These are phyloP conservation scores for Inga leiocalycina DNA, from an alignment of 306 rosid species.

Conservation along the genomic window DNA sequence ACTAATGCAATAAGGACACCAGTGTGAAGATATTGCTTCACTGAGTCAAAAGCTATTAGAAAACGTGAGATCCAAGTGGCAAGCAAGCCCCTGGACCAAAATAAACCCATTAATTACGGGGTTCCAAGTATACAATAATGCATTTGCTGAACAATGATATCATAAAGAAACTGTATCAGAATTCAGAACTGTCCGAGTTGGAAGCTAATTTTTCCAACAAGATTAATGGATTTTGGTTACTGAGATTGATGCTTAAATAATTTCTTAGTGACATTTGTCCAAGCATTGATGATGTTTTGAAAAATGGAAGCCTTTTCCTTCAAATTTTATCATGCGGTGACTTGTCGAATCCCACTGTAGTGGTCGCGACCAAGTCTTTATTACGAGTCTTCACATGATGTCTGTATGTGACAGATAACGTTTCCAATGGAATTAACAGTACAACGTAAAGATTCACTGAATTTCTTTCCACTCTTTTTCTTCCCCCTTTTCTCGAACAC, in stretches of 20 bases:
- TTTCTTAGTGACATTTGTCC: background rate
- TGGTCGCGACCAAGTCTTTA: background rate
- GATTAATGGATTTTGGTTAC: background rate
- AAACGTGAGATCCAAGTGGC: background rate
- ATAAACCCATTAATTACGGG: background rate
- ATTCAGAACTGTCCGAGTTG: background rate
- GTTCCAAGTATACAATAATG: background rate
- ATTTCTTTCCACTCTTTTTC: background rate
- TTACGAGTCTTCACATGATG: background rate
- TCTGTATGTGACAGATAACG: background rate
- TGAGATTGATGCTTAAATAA: background rate
- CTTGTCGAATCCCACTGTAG: background rate
- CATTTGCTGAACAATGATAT: background rate
- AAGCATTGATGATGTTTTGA: background rate
- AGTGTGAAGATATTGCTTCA: background rate
- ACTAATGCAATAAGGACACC: background rate
- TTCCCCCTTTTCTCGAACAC: background rate
- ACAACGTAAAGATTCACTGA: background rate
- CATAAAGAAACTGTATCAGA: background rate
- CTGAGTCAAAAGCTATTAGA: conserved; percentile 9
- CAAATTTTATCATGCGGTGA: background rate
- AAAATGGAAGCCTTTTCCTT: background rate
- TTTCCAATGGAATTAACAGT: background rate
- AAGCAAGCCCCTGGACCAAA: background rate
- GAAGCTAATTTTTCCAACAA: background rate